These are phyloP conservation scores for Glycyrrhiza uralensis DNA, from an alignment of 306 rosid genomes.

Conservation along the genomic window DNA sequence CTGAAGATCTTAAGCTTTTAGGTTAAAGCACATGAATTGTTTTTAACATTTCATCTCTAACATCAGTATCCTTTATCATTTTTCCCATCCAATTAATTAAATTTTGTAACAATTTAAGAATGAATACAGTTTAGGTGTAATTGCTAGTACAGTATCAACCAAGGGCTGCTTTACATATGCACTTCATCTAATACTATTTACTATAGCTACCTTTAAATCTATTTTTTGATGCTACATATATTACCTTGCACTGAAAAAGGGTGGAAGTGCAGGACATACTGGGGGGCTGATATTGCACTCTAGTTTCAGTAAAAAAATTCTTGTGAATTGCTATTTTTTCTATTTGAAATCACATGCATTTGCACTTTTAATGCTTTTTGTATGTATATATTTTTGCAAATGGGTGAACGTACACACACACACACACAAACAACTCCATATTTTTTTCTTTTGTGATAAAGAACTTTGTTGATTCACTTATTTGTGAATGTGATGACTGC, in stretches of 20 bases:
- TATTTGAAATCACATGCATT: constrained; percentile 9
- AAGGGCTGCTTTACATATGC: not conserved
- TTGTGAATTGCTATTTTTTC: not conserved
- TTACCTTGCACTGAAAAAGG: not conserved
- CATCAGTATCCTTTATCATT: not conserved
- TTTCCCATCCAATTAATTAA: not conserved
- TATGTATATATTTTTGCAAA: not conserved
- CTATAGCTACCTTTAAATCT: not conserved
- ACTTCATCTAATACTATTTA: not conserved
- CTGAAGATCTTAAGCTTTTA: not conserved
- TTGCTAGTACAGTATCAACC: not conserved
- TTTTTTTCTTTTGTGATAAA: not conserved
- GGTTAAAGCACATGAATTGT: not conserved
- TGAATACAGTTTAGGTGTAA: not conserved
- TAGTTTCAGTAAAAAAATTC: not conserved
- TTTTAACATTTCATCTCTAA: not conserved
- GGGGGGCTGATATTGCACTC: not conserved
- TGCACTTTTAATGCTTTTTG: not conserved
- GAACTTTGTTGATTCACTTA: constrained; percentile 1
- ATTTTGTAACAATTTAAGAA: not conserved
- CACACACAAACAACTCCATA: not conserved
- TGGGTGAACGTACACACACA: not conserved
- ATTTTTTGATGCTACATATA: not conserved
- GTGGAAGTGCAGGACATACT: not conserved
- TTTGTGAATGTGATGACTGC: not conserved